A percentile compares a stretch with the other conserved stretches of the same genome.
phyloP scores from a whole-genome alignment of 2,329 filamentous ascomycete species.

The Cylindrodendrum hubeiense region DNA sequence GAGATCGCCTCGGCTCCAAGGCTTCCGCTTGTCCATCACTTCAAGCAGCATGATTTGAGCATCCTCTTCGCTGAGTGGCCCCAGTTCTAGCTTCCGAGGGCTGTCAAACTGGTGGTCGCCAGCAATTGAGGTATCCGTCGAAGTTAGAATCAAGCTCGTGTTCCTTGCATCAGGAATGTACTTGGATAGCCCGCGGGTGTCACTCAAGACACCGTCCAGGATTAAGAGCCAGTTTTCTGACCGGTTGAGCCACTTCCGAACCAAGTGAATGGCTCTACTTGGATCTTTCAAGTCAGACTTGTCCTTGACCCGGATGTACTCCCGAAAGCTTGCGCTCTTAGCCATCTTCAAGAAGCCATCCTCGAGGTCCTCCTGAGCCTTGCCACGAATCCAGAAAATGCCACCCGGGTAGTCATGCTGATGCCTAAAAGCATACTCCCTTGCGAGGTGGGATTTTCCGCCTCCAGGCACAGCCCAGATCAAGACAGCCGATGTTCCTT shows the following conservation, averaged over 20 bases:
- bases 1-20: slow-evolving; percentile 39
- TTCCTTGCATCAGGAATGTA: slow-evolving; percentile 39
- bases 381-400: slow-evolving; percentile 41
- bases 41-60: slow-evolving; percentile 36
- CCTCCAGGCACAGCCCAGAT: slow-evolving; percentile 41
- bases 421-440: slow-evolving; percentile 41
- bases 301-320: slow-evolving; percentile 26
- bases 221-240: slow-evolving; percentile 42
- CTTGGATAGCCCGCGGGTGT: slow-evolving; percentile 30
- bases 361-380: slow-evolving; percentile 41
- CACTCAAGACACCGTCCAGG: slow-evolving; percentile 38
- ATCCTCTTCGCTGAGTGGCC: slow-evolving; percentile 31
- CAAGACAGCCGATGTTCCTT: slow-evolving; percentile 40
- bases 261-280: slow-evolving; percentile 29
- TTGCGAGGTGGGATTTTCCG: slow-evolving; percentile 40
- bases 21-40: slow-evolving; percentile 40
- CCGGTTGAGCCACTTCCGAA: slow-evolving; percentile 37
- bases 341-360: slow-evolving; percentile 42
- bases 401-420: slow-evolving; percentile 37
- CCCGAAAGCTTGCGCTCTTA: slow-evolving; percentile 30
- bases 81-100: slow-evolving; percentile 40
- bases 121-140: slow-evolving; percentile 41
- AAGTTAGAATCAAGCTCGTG: slow-evolving; percentile 41
- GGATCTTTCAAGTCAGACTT: slow-evolving; percentile 34
- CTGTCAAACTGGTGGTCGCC: slow-evolving; percentile 39